phyloP scores from a whole-genome alignment of 352 stramenopile genomes.

The Bremia lactucae region DNA sequence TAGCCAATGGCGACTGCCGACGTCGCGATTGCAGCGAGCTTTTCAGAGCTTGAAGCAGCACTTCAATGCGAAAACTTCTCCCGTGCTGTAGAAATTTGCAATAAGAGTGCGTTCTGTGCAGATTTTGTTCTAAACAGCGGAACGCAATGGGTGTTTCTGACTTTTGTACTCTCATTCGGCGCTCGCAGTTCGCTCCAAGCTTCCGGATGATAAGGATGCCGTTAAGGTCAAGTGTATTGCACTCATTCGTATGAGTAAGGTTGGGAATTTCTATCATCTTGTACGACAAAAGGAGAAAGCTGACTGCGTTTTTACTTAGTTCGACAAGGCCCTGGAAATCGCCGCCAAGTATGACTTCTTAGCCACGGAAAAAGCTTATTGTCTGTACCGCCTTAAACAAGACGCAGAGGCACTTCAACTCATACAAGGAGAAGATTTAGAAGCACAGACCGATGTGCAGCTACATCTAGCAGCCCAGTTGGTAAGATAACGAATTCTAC shows the following conservation, averaged over 20 bases:
- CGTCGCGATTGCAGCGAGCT: slow-evolving; percentile 31
- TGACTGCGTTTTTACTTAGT: slow-evolving; percentile 31
- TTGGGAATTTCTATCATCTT: slow-evolving; percentile 4
- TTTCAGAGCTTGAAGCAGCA: slow-evolving; percentile 65
- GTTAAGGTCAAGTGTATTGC: slow-evolving; percentile 75
- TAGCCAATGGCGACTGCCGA: slow-evolving; percentile 5
- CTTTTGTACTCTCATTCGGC: not conserved
- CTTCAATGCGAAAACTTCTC: slow-evolving; percentile 72
- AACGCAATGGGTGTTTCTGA: slow-evolving; percentile 2
- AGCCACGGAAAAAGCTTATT: slow-evolving; percentile 60
- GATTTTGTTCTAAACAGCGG: not conserved
- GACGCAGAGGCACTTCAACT: slow-evolving; percentile 51
- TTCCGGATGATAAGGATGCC: slow-evolving; percentile 61
- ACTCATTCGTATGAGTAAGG: slow-evolving; percentile 74
- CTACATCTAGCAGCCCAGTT: slow-evolving; percentile 64
- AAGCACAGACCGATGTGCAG: slow-evolving; percentile 29
- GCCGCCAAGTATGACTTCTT: slow-evolving; percentile 61
- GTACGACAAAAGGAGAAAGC: too few relatives aligned
- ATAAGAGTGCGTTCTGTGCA: slow-evolving; percentile 53
- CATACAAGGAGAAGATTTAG: slow-evolving; percentile 17
- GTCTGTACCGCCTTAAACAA: slow-evolving; percentile 71
- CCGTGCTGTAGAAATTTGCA: slow-evolving; percentile 74
- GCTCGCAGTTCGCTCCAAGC: slow-evolving; percentile 51
- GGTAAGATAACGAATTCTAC: slow-evolving; percentile 16
- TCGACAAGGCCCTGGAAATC: slow-evolving; percentile 77